A percentile compares a stretch with the other conserved stretches of the same genome.
phyloP scores from a whole-genome alignment of 1,139 yeast species.

The Kodamaea ohmeri region DNA sequence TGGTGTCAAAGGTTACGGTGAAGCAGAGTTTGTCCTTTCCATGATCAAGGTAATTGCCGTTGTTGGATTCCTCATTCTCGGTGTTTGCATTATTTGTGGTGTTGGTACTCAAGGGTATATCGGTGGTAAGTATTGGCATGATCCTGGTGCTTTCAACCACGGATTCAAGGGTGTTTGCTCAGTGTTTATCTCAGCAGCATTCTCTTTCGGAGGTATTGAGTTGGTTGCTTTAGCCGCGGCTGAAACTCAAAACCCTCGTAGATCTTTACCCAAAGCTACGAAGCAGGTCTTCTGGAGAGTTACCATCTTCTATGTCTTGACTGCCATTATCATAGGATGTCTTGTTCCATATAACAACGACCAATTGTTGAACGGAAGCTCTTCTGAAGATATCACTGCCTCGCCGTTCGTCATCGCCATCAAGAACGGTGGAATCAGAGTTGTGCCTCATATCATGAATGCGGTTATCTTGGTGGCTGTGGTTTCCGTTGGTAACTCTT shows the following conservation, averaged over 20 bases:
- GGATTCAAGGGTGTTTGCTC: slow-evolving; percentile 25
- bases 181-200: slow-evolving; percentile 24
- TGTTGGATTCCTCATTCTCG: slow-evolving; percentile 25
- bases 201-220: slow-evolving; percentile 25
- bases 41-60: slow-evolving; percentile 25
- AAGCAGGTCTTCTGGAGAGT: slow-evolving; percentile 26
- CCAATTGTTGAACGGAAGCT: slow-evolving; percentile 33
- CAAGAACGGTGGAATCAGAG: slow-evolving; percentile 36
- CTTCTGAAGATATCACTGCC: slow-evolving; percentile 27
- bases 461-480: slow-evolving; percentile 52
- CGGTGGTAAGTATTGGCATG: slow-evolving; percentile 25
- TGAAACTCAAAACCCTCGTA: slow-evolving; percentile 23
- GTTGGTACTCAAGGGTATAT: slow-evolving; percentile 26
- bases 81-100: slow-evolving; percentile 27
- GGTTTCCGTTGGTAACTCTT: slow-evolving; percentile 53
- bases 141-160: slow-evolving; percentile 23
- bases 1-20: slow-evolving; percentile 52
- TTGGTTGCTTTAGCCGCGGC: slow-evolving; percentile 26
- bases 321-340: slow-evolving; percentile 47
- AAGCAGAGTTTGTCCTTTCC: slow-evolving; percentile 46
- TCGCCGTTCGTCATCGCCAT: slow-evolving; percentile 46
- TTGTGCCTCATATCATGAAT: slow-evolving; percentile 50
- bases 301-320: slow-evolving; percentile 28
- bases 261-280: slow-evolving; percentile 24
- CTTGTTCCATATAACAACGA: slow-evolving; percentile 42